Evolutionary conservation across 352 stramenopile genomes (phyloP).

Genomic region (Ophiocytium majus): DNA sequence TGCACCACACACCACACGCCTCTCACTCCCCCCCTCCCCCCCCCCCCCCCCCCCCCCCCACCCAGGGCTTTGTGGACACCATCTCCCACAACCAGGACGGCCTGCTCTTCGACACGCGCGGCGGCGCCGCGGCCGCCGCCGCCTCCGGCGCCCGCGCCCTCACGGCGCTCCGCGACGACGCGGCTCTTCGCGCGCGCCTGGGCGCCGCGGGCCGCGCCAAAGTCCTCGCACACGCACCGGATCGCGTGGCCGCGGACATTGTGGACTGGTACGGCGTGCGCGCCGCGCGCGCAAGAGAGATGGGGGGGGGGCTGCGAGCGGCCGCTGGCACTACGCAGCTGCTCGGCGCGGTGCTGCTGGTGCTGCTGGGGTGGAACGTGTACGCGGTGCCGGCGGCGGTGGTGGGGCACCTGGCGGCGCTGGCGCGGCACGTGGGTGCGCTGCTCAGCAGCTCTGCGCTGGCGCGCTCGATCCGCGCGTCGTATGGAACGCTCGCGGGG

Average conservation of each 20-base stretch:
- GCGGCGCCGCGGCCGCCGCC: background rate
- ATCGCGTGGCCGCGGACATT: conserved; percentile 35
- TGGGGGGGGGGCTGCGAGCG: background rate
- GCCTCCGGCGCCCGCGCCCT: conserved; percentile 24
- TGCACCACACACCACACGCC: background rate
- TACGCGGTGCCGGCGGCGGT: background rate
- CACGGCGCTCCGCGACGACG: conserved; percentile 28
- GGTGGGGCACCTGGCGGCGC: background rate
- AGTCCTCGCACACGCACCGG: conserved; percentile 41
- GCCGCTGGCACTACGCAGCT: background rate
- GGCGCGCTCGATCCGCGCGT: background rate
- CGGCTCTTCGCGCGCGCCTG: conserved; percentile 30
- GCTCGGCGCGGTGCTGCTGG: background rate
- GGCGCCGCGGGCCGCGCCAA: conserved; percentile 35
- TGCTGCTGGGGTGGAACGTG: background rate
- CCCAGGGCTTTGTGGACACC: conserved; percentile 60
- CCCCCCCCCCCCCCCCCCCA: no score
- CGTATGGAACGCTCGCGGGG: background rate
- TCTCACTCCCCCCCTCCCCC: no score
- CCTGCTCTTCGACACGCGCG: conserved; percentile 49
- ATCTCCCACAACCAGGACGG: conserved; percentile 56
- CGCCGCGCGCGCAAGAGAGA: background rate
- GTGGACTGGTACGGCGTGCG: conserved; percentile 35
- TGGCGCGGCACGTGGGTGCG: background rate
- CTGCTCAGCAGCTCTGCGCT: background rate